A percentile compares a stretch with the other conserved stretches of the same genome.
phyloP scores from a whole-genome alignment of 257 asterid species.

The Solanum commersonii region DNA sequence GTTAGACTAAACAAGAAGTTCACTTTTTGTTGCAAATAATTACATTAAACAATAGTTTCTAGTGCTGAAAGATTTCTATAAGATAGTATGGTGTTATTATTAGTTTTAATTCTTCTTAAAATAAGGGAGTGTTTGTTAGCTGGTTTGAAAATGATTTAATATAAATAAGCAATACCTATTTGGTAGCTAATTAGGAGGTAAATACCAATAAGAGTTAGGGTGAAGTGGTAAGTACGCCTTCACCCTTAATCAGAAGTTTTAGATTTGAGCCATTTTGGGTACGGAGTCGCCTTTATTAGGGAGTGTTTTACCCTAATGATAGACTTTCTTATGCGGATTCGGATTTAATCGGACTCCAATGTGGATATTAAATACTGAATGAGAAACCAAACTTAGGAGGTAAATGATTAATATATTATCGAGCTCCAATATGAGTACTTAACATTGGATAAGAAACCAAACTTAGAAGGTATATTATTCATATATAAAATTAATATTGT shows the following conservation, averaged over 20 bases:
- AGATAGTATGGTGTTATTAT: neutral
- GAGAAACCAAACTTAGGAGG: neutral
- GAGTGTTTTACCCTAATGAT: fast-evolving
- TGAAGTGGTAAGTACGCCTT: too few species aligned
- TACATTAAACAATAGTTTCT: neutral
- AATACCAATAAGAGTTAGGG: neutral
- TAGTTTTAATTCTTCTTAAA: neutral
- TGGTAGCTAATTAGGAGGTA: neutral
- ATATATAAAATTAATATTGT: too few species aligned
- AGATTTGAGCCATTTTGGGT: fast-evolving
- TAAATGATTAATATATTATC: too few species aligned
- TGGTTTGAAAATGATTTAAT: neutral
- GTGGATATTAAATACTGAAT: neutral
- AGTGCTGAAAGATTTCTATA: neutral
- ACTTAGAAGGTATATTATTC: neutral
- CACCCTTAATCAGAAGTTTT: too few species aligned
- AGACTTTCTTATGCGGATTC: fast-evolving
- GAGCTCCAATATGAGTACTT: too few species aligned
- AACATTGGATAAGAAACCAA: too few species aligned
- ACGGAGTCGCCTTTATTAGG: too few species aligned
- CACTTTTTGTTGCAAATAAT: neutral
- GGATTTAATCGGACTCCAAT: too few species aligned
- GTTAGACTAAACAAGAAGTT: neutral
- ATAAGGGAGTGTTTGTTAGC: neutral
- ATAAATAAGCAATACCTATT: neutral